Evolutionary conservation across 1,139 yeast species (phyloP), one percentile per base, ranked within the genome.

Genomic region (Candida tropicalis): DNA sequence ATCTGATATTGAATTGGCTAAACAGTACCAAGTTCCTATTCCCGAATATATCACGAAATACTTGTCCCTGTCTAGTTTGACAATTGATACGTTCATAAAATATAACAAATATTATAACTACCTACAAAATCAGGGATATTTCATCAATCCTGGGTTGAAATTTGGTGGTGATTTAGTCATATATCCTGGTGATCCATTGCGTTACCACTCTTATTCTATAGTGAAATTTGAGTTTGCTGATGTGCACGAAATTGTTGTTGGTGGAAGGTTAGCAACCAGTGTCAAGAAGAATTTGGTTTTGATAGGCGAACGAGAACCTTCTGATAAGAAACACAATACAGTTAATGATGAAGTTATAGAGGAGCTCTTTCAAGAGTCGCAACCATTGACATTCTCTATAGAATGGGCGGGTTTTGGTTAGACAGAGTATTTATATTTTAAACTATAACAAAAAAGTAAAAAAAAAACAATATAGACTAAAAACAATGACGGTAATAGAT

Each of bases 101-200:
- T 39, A 48, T 39, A 63, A 62, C 34, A 51, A 53, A 7, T 53
- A 57, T 5, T 65, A 57, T 37, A 63, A 65, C 33, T 60, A 69
- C 41, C 61, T 87, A 37, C 80, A 77, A 46, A 51, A 57, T 1
- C 55, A 59, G 15, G 80, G 77, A 0, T 84, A 75, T 58, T 86
- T 59, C 53, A 51, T 90, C 17, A 74, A 90, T 27, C 97, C 98
- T 0, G 99, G 98, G 0, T 69, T 90, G 34, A 75, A 96, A 47
- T 93, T 91, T 60, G 99, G 99, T 1, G 95, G 96, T 3, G 82
- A 83, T 46, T 89, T 82, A 56, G 79, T 93, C 41, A 90, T 93
- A 2, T 93, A 93, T 54, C 98, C 98, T 0, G 98, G 97, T 0
- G 99, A 93, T 59, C 34, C 34, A 31, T 31, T 33, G 17, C 35